Base-by-base conservation (phyloP, 805 yeast genomes). In the Maudiozyma barnettii region DNA sequence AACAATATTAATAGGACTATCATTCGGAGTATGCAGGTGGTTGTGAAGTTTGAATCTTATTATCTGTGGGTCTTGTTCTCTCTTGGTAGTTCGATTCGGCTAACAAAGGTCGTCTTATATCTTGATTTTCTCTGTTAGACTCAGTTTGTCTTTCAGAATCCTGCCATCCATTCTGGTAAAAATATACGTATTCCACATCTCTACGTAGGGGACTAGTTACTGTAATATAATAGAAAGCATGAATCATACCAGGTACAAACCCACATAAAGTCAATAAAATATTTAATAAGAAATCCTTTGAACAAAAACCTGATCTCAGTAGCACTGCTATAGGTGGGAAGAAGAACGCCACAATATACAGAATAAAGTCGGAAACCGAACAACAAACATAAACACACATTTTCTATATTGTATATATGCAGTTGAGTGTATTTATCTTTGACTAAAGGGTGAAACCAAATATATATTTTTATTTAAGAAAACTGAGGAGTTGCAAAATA, bases 241-340 rank as follows among this genome's bases (percentile, higher is more conserved):
- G 87, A 14, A 82, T 60, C 45, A 81, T 73, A 49, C 86, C 95
- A 2, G 95, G 95, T 52, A 85, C 67, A 66, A 80, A 84, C 38
- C 90, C 93, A 49, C 86, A 72, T 52, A 79, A 63, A 20, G 90
- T 81, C 58, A 86, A 73, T 39, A 85, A 57, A 43, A 83, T 66
- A 67, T 84, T 83, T 58, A 85, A 58, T 37, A 79, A 64, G 14
- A 74, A 59, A 44, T 83, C 85, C 31, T 67, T 58, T 2, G 82
- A 70, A 54, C 78, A 79, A 14, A 76, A 45, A 1, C 93, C 93
- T 43, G 79, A 67, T 58, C 88, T 72, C 35, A 82, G 70, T 62
- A 79, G 65, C 10, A 84, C 89, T 0, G 90, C 85, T 12, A 84
- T 68, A 0, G 93, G 93, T 2, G 95, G 93, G 58, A 81, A 72